Base-by-base conservation (phyloP, 441 rosid genomes). In the Adansonia grandidieri region DNA sequence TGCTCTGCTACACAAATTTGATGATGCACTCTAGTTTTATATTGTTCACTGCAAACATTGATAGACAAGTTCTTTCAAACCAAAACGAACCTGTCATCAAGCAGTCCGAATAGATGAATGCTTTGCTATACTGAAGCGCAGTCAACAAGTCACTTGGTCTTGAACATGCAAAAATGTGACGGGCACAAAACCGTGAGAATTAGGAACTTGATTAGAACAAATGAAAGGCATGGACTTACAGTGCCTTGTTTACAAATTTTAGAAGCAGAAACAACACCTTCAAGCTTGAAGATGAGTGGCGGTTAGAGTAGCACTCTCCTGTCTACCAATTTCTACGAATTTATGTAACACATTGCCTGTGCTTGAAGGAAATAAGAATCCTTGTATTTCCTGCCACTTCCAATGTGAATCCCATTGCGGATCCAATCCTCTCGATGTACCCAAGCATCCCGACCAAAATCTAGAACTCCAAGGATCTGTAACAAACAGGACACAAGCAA, bases 401-500 rank as follows among this genome's bases (percentile, higher is more conserved):
- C 97, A 9, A 89, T 51, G 78, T 88, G 91, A 80, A 97, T 87
- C 74, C 98, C 98, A 66, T 85, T 93, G 40, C 84, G 84, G 78
- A 92, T 90, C 99, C 99, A 97, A 63, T 97, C 97, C 51, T 84
- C 92, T 50, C 93, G 86, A 68, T 90, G 90, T 71, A 97, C 81
- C 98, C 98, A 97, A 15, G 97, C 98, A 75, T 97, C 98, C 28
- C 98, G 91, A 45, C 92, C 91, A 78, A 93, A 87, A 80, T 97
- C 99, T 57, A 95, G 69, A 48, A 66, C 28, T 79, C 98, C 98
- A 77, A 97, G 89, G 80, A 97, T 86, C 98, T 97, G 85, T 56
- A 20, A 78, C 63, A 44, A 71, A 48, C 50, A 77, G 19, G 32
- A 32, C 20, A 19, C 0, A 72, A 17, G 47, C 5, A 72, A 17